These are phyloP conservation scores for Fusarium bulbicola DNA, from an alignment of 2,329 filamentous ascomycete genomes.

Conservation along the genomic window DNA sequence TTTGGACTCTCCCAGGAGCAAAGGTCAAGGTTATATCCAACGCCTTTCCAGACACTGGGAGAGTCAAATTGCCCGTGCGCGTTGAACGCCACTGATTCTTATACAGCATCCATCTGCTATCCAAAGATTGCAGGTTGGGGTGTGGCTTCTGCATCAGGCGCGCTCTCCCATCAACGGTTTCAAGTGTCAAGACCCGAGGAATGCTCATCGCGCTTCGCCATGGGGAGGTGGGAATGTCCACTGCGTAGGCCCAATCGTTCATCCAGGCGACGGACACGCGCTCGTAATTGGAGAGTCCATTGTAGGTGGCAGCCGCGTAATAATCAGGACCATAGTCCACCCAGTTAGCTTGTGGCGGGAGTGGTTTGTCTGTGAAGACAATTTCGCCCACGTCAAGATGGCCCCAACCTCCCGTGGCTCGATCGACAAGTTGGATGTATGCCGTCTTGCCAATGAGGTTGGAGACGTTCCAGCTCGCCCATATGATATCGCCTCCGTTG, in stretches of 20 bases:
- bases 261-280: background rate
- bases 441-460: background rate
- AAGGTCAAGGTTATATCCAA: background rate
- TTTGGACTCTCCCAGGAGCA: background rate
- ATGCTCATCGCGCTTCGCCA: background rate
- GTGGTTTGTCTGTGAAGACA: background rate
- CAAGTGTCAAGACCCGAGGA: background rate
- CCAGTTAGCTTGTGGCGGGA: background rate
- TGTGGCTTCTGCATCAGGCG: background rate
- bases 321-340: background rate
- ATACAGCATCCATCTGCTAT: background rate
- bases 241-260: background rate
- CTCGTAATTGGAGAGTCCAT: background rate
- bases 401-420: background rate
- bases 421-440: background rate
- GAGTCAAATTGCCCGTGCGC: background rate
- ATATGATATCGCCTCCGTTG: background rate
- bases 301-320: background rate
- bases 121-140: accelerated
- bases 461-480: background rate
- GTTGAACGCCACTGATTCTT: background rate
- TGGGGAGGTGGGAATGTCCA: background rate
- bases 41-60: background rate
- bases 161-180: accelerated
- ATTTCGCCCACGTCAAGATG: background rate